These are phyloP conservation scores for Cornus kousa DNA, from an alignment of 148 eudicot genomes.

Conservation along the genomic window DNA sequence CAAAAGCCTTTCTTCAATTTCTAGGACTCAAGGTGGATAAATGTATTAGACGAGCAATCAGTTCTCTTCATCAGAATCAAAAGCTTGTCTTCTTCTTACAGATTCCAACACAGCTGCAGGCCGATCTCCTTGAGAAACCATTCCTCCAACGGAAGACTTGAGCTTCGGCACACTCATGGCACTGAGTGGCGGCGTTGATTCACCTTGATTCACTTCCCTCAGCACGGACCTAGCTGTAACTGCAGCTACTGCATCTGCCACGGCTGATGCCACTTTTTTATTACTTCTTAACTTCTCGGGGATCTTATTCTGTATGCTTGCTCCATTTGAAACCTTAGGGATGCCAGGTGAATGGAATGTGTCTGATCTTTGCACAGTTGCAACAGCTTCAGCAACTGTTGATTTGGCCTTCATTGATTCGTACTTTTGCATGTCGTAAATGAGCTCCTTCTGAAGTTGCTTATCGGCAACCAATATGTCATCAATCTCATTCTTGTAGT, in stretches of 20 bases:
- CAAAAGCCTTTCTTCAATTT: background rate
- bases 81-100: conserved; percentile 66
- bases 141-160: conserved; percentile 33
- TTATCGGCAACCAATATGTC: conserved; percentile 84
- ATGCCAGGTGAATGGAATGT: conserved; percentile 37
- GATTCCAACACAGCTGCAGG: conserved; percentile 61
- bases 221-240: conserved; percentile 68
- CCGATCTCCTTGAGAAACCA: conserved; percentile 27
- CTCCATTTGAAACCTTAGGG: conserved; percentile 12
- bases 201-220: conserved; percentile 63
- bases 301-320: conserved; percentile 18
- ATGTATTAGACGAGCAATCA: conserved; percentile 11
- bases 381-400: conserved; percentile 57
- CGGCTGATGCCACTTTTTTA: conserved; percentile 63
- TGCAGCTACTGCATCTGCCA: conserved; percentile 70
- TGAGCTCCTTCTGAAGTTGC: conserved; percentile 88
- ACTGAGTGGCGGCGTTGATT: conserved; percentile 59
- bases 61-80: conserved; percentile 82
- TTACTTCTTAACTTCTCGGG: conserved; percentile 34
- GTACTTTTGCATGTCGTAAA: conserved; percentile 83
- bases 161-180: conserved; percentile 72
- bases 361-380: conserved; percentile 36
- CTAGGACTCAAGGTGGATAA: background rate
- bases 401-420: conserved; percentile 58
- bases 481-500: conserved; percentile 94